Base-by-base conservation (phyloP, 2,329 filamentous ascomycete genomes). In the Exutisphaerella laricina region DNA sequence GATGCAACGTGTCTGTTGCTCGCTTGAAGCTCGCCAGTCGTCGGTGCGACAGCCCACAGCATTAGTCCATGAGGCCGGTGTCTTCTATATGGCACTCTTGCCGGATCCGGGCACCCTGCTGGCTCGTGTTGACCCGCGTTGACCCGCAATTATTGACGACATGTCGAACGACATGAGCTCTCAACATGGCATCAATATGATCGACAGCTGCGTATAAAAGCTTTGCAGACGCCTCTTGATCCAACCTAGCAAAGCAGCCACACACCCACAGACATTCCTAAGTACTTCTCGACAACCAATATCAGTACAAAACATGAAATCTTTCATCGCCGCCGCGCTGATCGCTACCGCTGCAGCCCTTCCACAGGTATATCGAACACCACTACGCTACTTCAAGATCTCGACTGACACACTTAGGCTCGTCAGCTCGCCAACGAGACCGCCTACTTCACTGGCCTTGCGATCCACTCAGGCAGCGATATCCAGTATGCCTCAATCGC, bases 401-500 rank as follows among this genome's bases (percentile, higher is more conserved):
- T 13, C 10, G 4, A 21, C 7, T 23, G 16, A 17, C 9, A 9
- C 25, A 16, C 7, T 25, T 16, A 38, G 25, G 10, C 22, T 14
- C 35, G 22, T 14, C 22, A 38, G 6, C 5, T 17, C 14, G 35
- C 22, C 12, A 13, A 3, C 6, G n/a, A 2, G 14, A 28, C 35
- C 9, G 28, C 60, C 59, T 7, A 58, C 43, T 59, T 57, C 48
- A 36, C 43, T 39, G 51, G 56, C 18, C 45, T 51, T 10, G 47
- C 55, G 35, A 45, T 47, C 26, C 46, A 45, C 41, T 53, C 49
- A 12, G 55, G 33, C 30, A 51, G 54, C 8, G 51, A 55, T 17
- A 58, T 61, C 49, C 49, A 58, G 45, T 46, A 54, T 33, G 41
- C 33, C 20, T 25, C 39, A 25, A 39, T 62, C 35, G 48, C 54